Conservation (phyloP, 345 rosid genomes). For the Salix udensis region DNA sequence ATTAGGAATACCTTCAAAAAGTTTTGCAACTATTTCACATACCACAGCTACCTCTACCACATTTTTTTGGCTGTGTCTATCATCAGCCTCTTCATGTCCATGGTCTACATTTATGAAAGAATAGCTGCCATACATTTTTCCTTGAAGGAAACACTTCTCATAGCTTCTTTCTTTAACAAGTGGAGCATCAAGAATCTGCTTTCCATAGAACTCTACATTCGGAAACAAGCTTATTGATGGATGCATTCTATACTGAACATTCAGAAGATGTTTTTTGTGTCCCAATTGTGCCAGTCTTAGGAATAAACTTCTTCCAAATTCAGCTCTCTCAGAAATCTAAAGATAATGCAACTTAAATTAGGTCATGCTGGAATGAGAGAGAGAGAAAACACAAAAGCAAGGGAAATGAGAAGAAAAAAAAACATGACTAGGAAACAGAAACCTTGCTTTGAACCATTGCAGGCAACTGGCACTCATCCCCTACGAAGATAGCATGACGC, state of each 20-base stretch:
- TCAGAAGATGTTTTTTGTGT: constrained; percentile 12
- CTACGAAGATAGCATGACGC: constrained; percentile 6
- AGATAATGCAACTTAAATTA: not conserved
- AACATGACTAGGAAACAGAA: not conserved
- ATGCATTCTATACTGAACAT: constrained; percentile 26
- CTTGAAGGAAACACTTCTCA: not conserved
- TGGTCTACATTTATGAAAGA: constrained; percentile 17
- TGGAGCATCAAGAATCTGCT: constrained; percentile 10
- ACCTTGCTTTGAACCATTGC: constrained; percentile 17
- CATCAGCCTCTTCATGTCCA: constrained; percentile 16
- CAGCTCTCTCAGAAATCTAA: constrained; percentile 12
- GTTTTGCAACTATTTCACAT: constrained; percentile 4
- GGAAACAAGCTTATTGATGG: constrained; percentile 26
- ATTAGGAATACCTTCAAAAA: constrained; percentile 10
- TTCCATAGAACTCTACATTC: constrained; percentile 13
- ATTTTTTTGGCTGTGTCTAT: constrained; percentile 11
- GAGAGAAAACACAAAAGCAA: not conserved
- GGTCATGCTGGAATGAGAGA: not conserved
- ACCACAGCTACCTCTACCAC: constrained; percentile 21
- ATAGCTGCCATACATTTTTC: constrained; percentile 7
- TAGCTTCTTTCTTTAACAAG: constrained; percentile 7
- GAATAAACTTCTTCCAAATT: constrained; percentile 23
- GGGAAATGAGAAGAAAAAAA: too few species aligned
- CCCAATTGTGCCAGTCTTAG: constrained; percentile 15
- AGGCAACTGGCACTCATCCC: constrained; percentile 13